Conservation (phyloP, 345 rosid genomes). For the Excoecaria agallocha region DNA sequence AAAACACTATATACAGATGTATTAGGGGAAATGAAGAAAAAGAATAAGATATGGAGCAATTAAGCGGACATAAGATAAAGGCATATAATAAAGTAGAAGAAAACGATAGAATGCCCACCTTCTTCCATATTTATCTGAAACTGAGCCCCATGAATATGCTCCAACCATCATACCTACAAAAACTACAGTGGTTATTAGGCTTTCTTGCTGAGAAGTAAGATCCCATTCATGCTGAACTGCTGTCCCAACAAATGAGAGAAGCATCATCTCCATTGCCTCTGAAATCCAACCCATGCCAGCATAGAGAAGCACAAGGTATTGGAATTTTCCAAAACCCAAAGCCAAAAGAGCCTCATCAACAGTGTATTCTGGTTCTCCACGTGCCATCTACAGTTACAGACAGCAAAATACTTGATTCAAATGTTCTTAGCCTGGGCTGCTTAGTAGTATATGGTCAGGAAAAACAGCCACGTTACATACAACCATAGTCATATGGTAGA, state of each 20-base stretch:
- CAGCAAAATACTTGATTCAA: background rate
- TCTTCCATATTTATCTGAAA: constrained; percentile 81
- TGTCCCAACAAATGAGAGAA: constrained; percentile 83
- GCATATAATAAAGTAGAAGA: too few species aligned
- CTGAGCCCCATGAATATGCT: constrained; percentile 82
- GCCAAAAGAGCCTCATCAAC: constrained; percentile 84
- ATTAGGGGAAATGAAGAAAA: too few species aligned
- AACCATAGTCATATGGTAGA: background rate
- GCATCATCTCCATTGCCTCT: constrained; percentile 98
- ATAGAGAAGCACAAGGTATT: constrained; percentile 60
- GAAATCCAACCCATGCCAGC: constrained; percentile 93
- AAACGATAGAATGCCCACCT: constrained; percentile 41
- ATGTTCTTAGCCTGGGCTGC: background rate
- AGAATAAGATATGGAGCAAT: too few species aligned
- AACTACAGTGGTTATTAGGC: constrained; percentile 68
- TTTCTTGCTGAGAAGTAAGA: constrained; percentile 68
- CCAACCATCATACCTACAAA: constrained; percentile 90
- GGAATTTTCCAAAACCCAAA: constrained; percentile 85
- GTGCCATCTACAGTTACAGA: constrained; percentile 31
- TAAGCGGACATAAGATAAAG: too few species aligned
- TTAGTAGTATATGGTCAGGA: background rate
- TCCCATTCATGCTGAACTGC: constrained; percentile 69
- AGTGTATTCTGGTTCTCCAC: constrained; percentile 44
- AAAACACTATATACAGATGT: background rate
- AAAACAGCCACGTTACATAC: background rate